These are phyloP conservation scores for Colletotrichum navitas DNA, from an alignment of 2,329 filamentous ascomycete genomes.

Conservation along the genomic window DNA sequence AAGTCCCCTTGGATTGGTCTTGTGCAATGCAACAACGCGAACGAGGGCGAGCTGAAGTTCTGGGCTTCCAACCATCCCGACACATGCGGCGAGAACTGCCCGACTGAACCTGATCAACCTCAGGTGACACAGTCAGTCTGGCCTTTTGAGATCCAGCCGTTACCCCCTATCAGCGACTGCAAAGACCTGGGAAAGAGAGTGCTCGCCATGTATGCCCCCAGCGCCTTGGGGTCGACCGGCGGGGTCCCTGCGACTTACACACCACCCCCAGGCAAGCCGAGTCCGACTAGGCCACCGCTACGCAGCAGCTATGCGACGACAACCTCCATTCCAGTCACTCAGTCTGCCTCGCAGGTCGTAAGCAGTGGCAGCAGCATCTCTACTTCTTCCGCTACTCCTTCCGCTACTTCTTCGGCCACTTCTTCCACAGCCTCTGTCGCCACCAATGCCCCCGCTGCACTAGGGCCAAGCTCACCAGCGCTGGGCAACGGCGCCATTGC, in stretches of 20 bases:
- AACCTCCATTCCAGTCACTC: neutral
- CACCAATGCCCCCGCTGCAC: neutral
- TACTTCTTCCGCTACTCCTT: neutral
- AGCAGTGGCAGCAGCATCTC: too few relatives aligned
- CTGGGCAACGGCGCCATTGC: conserved; percentile 25
- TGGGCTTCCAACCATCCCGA: conserved; percentile 38
- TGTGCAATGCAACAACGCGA: conserved; percentile 25
- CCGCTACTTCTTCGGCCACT: too few relatives aligned
- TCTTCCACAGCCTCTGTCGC: neutral
- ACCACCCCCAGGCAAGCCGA: neutral
- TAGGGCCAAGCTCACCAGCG: neutral
- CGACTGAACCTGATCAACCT: neutral
- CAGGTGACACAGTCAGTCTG: conserved; percentile 25
- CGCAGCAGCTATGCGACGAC: neutral
- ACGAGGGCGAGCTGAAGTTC: conserved; percentile 31
- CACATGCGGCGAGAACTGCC: conserved; percentile 30
- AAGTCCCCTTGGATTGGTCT: conserved; percentile 41
- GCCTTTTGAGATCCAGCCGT: conserved; percentile 16
- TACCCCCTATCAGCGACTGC: conserved; percentile 21
- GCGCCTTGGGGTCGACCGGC: conserved; percentile 8
- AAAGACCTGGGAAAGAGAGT: conserved; percentile 24
- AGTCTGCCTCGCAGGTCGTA: neutral
- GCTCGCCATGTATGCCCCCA: conserved; percentile 23
- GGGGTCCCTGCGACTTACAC: conserved; percentile 9
- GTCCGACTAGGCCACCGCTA: conserved; percentile 3